These are phyloP conservation scores for Penicillium silybi DNA, from an alignment of 495 filamentous ascomycete genomes.

Conservation along the genomic window DNA sequence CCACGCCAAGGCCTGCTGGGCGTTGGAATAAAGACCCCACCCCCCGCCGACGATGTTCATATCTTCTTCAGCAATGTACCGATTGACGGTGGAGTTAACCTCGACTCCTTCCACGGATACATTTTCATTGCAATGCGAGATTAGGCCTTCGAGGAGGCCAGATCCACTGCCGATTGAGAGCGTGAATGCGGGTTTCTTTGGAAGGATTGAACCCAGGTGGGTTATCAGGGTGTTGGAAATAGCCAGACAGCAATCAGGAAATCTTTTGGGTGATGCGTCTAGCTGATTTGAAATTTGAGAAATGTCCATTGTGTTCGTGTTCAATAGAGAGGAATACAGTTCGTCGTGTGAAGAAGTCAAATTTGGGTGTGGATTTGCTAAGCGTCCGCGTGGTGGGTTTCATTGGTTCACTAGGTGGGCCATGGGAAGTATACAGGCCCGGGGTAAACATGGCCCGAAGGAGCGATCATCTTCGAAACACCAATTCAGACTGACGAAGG, in stretches of 20 bases:
- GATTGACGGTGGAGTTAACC: conserved; percentile 39
- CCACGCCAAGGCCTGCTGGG: conserved; percentile 40
- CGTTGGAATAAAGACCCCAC: conserved; percentile 33
- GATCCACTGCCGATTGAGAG: conserved; percentile 54
- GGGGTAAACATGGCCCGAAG: not conserved
- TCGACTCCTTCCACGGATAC: conserved; percentile 44
- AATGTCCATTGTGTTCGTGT: conserved; percentile 25
- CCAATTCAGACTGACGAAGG: not conserved
- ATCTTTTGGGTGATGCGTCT: conserved; percentile 17
- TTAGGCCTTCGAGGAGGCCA: conserved; percentile 49
- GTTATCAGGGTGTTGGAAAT: conserved; percentile 42
- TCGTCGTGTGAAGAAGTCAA: not conserved
- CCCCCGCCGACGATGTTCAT: conserved; percentile 42
- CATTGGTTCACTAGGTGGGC: not conserved
- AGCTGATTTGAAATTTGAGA: conserved; percentile 19
- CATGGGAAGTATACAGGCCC: not conserved
- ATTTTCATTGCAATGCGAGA: conserved; percentile 23
- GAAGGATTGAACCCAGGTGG: conserved; percentile 35
- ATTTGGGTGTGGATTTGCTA: conserved; percentile 1
- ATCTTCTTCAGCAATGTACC: conserved; percentile 40
- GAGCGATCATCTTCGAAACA: not conserved
- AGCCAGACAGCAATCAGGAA: conserved; percentile 46
- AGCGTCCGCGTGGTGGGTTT: not conserved
- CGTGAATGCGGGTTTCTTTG: conserved; percentile 33
- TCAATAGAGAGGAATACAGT: not conserved